Evolutionary conservation across 2,329 filamentous ascomycete species (phyloP).

Genomic region (Onygenales sp.): DNA sequence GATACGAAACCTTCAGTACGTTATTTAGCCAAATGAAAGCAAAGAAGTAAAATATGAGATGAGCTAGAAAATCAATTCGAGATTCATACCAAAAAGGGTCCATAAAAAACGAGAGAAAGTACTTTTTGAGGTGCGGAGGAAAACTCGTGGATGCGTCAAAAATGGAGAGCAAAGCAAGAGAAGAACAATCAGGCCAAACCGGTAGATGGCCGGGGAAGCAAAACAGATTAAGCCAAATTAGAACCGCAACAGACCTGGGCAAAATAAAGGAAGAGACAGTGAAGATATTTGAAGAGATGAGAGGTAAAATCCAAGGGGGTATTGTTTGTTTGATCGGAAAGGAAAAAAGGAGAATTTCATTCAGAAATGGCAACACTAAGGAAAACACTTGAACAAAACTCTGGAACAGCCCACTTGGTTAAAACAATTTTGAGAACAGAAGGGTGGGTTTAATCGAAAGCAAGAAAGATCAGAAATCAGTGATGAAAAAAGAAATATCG

Average conservation of each 20-base stretch:
- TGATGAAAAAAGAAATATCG: not conserved
- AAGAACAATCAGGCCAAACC: not conserved
- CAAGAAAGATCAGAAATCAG: conserved; percentile 11
- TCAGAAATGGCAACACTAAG: conserved; percentile 28
- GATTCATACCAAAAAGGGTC: not conserved
- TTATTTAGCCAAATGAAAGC: not conserved
- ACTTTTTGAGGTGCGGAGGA: not conserved
- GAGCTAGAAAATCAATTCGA: not conserved
- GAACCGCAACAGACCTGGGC: conserved; percentile 11
- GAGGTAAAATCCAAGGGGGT: conserved; percentile 23
- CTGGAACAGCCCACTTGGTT: conserved; percentile 25
- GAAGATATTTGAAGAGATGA: conserved; percentile 11
- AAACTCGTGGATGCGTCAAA: not conserved
- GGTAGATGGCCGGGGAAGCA: not conserved
- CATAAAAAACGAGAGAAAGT: not conserved
- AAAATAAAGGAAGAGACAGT: conserved; percentile 1
- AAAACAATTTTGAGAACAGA: conserved; percentile 12
- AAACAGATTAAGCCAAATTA: conserved; percentile 7
- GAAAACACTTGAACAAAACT: conserved; percentile 11
- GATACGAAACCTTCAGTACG: conserved; percentile 8
- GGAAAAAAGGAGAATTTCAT: conserved; percentile 34
- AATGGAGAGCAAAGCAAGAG: not conserved
- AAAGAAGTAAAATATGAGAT: not conserved
- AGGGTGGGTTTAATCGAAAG: not conserved
- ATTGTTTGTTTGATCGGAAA: conserved; percentile 27